Evolutionary conservation across 78 protist genomes (phyloP), one percentile per base, ranked within the genome.

Genomic region (Isochrysis galbana): DNA sequence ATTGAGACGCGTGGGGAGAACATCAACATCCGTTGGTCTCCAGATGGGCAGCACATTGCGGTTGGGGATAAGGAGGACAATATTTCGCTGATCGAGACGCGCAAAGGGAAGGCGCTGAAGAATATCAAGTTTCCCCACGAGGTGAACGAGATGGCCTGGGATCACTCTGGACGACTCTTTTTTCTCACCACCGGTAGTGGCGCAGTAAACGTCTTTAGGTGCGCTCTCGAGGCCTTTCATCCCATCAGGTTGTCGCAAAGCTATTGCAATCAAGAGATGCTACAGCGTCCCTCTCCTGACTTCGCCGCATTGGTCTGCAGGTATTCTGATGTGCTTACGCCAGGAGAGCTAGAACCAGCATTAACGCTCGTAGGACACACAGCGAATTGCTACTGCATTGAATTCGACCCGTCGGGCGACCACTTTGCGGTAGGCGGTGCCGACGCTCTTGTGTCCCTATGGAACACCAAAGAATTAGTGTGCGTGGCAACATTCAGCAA

Each of bases 61-160:
- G 93, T 91, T 25, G 93, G 82, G 55, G 70, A 91, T 45, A 91
- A 91, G 88, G 54, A 80, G 34, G 87, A 91, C 88, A 46, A 55
- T 41, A 42, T 91, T 42, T 36, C 87, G 44, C 11, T 91, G 26
- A 87, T 91, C 41, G 87, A 91, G 29, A n/a, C 21, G 82, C 80
- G 87, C 42, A 91, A 74, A 47, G 7, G 87, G 32, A 91, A 87
- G 77, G 45, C 38, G 87, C 70, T 74, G n/a, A 36, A 42, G 36
- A 84, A 4, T 36, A 87, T 34, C 21, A 23, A n/a, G 77, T 91
- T 67, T 42, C 25, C 39, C 42, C 25, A 17, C 69, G 93, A 91
- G 77, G 91, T 86, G 42, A 91, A 91, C 67, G 93, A 91, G 87
- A 41, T 91, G 87, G 67, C 93, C 36, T 91, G 93, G 93, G 87